A percentile compares a stretch with the other conserved stretches of the same genome.
phyloP scores from a whole-genome alignment of 225 moss, liverwort and hornwort genomes.

The Thuidium tamariscinum region DNA sequence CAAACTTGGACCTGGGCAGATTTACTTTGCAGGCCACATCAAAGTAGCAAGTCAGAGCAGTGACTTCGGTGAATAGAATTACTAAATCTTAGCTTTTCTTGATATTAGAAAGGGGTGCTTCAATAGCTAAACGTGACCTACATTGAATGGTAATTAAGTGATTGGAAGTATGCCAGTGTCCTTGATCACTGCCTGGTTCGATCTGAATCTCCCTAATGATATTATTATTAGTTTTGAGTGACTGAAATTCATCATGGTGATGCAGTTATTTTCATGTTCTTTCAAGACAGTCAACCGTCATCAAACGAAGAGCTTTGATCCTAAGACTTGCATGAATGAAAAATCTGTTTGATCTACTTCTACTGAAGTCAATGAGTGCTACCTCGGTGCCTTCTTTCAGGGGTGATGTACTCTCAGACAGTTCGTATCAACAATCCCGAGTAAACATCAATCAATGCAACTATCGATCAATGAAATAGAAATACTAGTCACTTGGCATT shows the following conservation, averaged over 20 bases:
- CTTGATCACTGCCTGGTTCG: neutral
- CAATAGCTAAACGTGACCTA: neutral
- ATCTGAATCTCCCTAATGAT: neutral
- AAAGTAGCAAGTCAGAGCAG: neutral
- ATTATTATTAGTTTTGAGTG: neutral
- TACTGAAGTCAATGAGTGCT: neutral
- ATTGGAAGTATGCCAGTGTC: neutral
- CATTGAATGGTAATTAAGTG: neutral
- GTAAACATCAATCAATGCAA: neutral
- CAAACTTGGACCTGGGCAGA: neutral
- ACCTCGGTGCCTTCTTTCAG: neutral
- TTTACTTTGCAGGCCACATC: neutral
- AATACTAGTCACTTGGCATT: neutral
- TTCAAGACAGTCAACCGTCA: neutral
- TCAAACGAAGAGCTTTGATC: neutral
- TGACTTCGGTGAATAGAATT: too few species aligned
- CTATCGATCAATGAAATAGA: neutral
- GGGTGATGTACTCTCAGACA: neutral
- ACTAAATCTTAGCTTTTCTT: neutral
- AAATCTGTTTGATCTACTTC: neutral
- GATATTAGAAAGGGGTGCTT: neutral
- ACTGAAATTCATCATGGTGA: neutral
- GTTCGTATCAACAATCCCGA: neutral
- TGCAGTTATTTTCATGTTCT: neutral
- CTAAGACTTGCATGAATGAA: neutral